phyloP scores from a whole-genome alignment of 1,139 yeast genomes.

The Debaryomyces fabryi region DNA sequence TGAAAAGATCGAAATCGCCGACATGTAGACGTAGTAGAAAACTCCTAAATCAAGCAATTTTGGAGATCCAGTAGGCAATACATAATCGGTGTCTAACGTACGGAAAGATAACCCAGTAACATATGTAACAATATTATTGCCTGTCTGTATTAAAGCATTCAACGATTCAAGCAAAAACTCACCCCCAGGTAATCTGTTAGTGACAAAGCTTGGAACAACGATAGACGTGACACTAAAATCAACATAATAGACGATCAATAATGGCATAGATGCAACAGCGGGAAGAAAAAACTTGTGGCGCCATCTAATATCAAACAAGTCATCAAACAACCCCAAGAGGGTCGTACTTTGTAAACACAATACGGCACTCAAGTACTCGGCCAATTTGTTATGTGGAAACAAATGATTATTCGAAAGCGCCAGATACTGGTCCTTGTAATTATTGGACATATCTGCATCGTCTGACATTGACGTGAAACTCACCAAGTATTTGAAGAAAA shows the following conservation, averaged over 20 bases:
- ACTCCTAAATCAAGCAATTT: slow-evolving; percentile 73
- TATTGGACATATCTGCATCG: slow-evolving; percentile 35
- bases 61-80: slow-evolving; percentile 32
- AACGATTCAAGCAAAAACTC: slow-evolving; percentile 22
- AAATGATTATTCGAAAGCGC: slow-evolving; percentile 33
- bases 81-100: slow-evolving; percentile 39
- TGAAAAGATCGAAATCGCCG: slow-evolving; percentile 85
- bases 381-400: slow-evolving; percentile 84
- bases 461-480: slow-evolving; percentile 44
- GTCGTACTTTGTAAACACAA: slow-evolving; percentile 83
- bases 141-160: slow-evolving; percentile 27
- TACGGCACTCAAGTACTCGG: slow-evolving; percentile 84
- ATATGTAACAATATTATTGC: slow-evolving; percentile 38
- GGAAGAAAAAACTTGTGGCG: slow-evolving; percentile 95
- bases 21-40: slow-evolving; percentile 86
- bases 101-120: slow-evolving; percentile 43
- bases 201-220: slow-evolving; percentile 76
- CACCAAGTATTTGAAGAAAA: slow-evolving; percentile 79
- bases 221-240: slow-evolving; percentile 93
- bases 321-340: slow-evolving; percentile 89
- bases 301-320: slow-evolving; percentile 94
- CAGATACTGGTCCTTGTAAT: slow-evolving; percentile 40
- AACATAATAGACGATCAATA: slow-evolving; percentile 86
- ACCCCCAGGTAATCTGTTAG: slow-evolving; percentile 31
- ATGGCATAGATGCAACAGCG: slow-evolving; percentile 90